Evolutionary conservation across 106 monocot genomes (phyloP).

Genomic region (Dendrobium huoshanense): DNA sequence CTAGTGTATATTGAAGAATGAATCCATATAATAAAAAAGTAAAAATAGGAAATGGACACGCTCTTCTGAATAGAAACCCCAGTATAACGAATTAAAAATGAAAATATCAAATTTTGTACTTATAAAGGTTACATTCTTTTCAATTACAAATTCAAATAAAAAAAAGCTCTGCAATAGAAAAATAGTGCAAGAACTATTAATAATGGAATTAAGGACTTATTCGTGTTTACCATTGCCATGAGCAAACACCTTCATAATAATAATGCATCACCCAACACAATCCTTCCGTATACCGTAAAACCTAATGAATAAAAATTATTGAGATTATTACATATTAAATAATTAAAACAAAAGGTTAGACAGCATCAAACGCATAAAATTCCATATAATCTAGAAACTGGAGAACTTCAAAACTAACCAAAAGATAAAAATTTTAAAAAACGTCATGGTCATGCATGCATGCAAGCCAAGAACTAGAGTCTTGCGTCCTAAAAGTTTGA

Average conservation of each 20-base stretch:
- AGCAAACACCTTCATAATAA: conserved; percentile 98
- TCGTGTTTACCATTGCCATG: conserved; percentile 73
- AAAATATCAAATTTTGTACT: too few species aligned
- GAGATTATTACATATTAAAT: not conserved
- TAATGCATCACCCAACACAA: conserved; percentile 99
- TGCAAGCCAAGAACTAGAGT: not conserved
- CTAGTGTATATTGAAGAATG: too few species aligned
- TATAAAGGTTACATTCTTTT: not conserved
- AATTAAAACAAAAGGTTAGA: not conserved
- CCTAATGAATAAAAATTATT: conserved; percentile 28
- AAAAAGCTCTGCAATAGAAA: not conserved
- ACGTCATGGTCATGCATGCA: not conserved
- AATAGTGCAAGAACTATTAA: not conserved
- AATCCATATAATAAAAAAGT: too few species aligned
- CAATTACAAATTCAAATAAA: not conserved
- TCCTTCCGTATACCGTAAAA: conserved; percentile 77
- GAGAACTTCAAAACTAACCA: not conserved
- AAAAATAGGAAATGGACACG: too few species aligned
- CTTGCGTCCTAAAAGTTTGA: not conserved
- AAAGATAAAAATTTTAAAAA: not conserved
- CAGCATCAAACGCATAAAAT: not conserved
- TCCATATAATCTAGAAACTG: not conserved
- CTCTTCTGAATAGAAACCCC: too few species aligned
- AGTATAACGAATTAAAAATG: too few species aligned
- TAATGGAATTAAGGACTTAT: not conserved